These are phyloP conservation scores for Ilyonectria mors-panacis DNA, from an alignment of 2,329 filamentous ascomycete genomes.

Conservation along the genomic window DNA sequence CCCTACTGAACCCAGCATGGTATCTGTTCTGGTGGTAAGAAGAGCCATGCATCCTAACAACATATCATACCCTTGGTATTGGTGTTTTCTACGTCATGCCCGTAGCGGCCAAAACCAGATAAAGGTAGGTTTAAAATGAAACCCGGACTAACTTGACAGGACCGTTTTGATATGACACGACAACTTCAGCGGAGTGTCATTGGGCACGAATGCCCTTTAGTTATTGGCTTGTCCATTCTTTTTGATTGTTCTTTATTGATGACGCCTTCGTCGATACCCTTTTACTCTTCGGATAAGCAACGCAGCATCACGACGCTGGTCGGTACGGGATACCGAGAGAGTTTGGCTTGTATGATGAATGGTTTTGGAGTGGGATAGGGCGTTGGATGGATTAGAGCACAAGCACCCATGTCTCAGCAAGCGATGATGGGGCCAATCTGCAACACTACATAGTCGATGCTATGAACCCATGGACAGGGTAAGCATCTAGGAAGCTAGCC, in stretches of 20 bases:
- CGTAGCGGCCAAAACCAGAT: background rate
- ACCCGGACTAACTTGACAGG: constrained; percentile 41
- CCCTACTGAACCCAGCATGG: constrained; percentile 18
- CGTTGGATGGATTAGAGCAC: constrained; percentile 34
- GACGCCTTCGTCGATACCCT: constrained; percentile 45
- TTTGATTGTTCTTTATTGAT: constrained; percentile 28
- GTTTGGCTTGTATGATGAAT: constrained; percentile 34
- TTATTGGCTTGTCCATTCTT: constrained; percentile 18
- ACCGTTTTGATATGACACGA: constrained; percentile 16
- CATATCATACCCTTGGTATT: constrained; percentile 13
- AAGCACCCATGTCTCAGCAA: constrained; percentile 27
- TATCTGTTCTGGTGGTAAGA: constrained; percentile 45
- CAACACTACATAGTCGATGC: constrained; percentile 7
- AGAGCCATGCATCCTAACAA: constrained; percentile 25
- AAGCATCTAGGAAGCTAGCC: constrained; percentile 15
- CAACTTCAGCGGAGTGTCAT: constrained; percentile 8
- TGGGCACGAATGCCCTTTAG: constrained; percentile 17
- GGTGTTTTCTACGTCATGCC: background rate
- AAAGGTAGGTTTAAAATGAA: constrained; percentile 36
- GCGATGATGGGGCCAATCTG: constrained; percentile 14
- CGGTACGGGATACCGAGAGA: constrained; percentile 33
- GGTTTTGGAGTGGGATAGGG: constrained; percentile 40
- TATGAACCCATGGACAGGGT: background rate
- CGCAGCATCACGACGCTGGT: constrained; percentile 31
- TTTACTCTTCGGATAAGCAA: constrained; percentile 33